These are phyloP conservation scores for Linnemannia hyalina DNA, from an alignment of 192 early-diverging fungal species.

Conservation along the genomic window DNA sequence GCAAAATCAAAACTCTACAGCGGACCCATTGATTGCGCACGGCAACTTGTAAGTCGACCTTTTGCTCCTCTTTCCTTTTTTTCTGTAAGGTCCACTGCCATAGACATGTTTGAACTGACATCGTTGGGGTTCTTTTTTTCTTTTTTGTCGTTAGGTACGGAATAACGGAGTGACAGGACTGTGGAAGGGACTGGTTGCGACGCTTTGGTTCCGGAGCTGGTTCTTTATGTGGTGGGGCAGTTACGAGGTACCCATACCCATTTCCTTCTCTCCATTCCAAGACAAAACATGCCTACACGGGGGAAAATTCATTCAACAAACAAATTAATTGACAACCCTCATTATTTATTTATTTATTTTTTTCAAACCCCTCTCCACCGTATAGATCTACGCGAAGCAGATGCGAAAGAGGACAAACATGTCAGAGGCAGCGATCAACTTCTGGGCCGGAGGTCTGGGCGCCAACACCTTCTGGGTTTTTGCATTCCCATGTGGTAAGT, in stretches of 20 bases:
- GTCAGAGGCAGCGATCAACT: constrained; percentile 75
- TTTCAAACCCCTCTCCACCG: not conserved
- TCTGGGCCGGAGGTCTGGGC: constrained; percentile 85
- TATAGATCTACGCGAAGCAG: constrained; percentile 66
- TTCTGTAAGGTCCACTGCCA: too few species aligned
- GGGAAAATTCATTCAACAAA: not conserved
- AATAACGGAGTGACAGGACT: constrained; percentile 86
- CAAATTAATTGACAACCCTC: not conserved
- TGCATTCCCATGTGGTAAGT: constrained; percentile 77
- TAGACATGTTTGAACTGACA: not conserved
- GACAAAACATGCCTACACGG: too few species aligned
- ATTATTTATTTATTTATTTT: not conserved
- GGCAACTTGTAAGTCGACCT: constrained; percentile 67
- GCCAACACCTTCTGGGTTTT: constrained; percentile 94
- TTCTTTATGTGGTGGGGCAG: constrained; percentile 80
- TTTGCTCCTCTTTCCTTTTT: too few species aligned
- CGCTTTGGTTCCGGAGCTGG: constrained; percentile 85
- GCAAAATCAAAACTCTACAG: constrained; percentile 76
- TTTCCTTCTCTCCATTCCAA: too few species aligned
- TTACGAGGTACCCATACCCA: constrained; percentile 57
- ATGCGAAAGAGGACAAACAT: constrained; percentile 64
- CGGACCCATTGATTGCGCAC: constrained; percentile 90
- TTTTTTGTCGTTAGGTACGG: constrained; percentile 57
- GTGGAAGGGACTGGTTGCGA: constrained; percentile 87
- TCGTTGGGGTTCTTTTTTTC: not conserved